phyloP scores from a whole-genome alignment of 2,329 filamentous ascomycete genomes.

The Graphilbum sp. region DNA sequence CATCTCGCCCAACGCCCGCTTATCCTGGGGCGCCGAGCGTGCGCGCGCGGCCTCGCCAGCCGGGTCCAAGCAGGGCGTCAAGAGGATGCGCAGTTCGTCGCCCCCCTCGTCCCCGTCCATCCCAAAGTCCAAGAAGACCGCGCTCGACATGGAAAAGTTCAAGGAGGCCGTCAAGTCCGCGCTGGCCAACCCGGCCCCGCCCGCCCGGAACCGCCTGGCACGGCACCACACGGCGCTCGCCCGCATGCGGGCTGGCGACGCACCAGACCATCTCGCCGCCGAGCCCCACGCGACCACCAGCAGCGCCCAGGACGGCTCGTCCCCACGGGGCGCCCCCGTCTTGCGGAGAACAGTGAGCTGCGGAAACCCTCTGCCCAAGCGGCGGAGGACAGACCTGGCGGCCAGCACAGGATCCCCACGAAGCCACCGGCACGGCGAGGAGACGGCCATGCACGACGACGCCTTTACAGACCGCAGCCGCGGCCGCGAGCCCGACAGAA shows the following conservation, averaged over 20 bases:
- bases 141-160: constrained; percentile 41
- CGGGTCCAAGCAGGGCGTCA: constrained; percentile 36
- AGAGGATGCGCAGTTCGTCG: constrained; percentile 60
- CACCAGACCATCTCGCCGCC: no score
- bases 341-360: constrained; percentile 53
- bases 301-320: constrained; percentile 21
- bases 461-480: no score
- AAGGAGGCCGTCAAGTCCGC: constrained; percentile 46
- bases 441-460: no score
- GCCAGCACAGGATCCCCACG: background rate
- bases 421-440: background rate
- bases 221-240: constrained; percentile 4
- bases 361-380: constrained; percentile 56
- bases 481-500: no score
- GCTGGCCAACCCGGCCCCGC: constrained; percentile 45
- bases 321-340: constrained; percentile 1
- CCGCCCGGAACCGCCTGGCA: constrained; percentile 14
- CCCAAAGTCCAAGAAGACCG: constrained; percentile 24
- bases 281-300: no score
- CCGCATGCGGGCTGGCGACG: background rate
- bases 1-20: constrained; percentile 41
- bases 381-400: constrained; percentile 40
- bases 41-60: constrained; percentile 27
- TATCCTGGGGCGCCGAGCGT: constrained; percentile 42
- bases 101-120: constrained; percentile 49